These are phyloP conservation scores for Physocladia obscura DNA, from an alignment of 192 early-diverging fungal species.

Conservation along the genomic window DNA sequence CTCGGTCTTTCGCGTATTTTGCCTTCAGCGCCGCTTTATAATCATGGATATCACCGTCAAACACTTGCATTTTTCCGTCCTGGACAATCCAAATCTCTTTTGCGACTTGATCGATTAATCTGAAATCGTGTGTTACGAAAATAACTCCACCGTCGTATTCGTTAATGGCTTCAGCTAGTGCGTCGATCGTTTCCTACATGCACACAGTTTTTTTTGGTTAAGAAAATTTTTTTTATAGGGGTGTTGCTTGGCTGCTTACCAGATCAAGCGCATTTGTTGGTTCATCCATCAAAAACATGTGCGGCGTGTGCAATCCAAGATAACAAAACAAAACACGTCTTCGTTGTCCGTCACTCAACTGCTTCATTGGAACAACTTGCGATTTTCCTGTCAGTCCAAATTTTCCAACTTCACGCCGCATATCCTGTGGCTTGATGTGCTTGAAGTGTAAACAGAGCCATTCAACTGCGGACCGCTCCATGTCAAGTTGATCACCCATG, in stretches of 20 bases:
- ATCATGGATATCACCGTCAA: slow-evolving; percentile 44
- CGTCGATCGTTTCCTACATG: slow-evolving; percentile 86
- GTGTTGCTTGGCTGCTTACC: no score
- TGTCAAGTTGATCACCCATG: slow-evolving; percentile 93
- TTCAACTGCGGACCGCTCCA: slow-evolving; percentile 81
- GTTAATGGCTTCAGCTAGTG: slow-evolving; percentile 94
- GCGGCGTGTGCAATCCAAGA: slow-evolving; percentile 82
- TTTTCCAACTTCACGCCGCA: slow-evolving; percentile 87
- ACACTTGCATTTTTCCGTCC: slow-evolving; percentile 42
- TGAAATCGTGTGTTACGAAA: slow-evolving; percentile 97
- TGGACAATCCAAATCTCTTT: slow-evolving; percentile 50
- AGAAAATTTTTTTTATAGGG: neutral
- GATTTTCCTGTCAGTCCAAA: slow-evolving; percentile 92
- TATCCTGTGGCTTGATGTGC: slow-evolving; percentile 72
- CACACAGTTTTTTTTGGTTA: slow-evolving; percentile 95
- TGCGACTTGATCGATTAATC: slow-evolving; percentile 42
- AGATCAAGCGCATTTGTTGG: neutral
- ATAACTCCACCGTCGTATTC: slow-evolving; percentile 93
- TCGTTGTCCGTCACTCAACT: slow-evolving; percentile 91
- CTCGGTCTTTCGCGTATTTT: slow-evolving; percentile 35
- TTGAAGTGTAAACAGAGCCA: slow-evolving; percentile 86
- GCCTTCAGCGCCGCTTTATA: slow-evolving; percentile 43
- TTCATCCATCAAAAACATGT: slow-evolving; percentile 80
- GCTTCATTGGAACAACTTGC: slow-evolving; percentile 85
- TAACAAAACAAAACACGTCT: slow-evolving; percentile 95